A percentile compares a stretch with the other conserved stretches of the same genome.
Conservation (phyloP, 2,329 filamentous ascomycete genomes). For the Lachnellula subtilissima region DNA sequence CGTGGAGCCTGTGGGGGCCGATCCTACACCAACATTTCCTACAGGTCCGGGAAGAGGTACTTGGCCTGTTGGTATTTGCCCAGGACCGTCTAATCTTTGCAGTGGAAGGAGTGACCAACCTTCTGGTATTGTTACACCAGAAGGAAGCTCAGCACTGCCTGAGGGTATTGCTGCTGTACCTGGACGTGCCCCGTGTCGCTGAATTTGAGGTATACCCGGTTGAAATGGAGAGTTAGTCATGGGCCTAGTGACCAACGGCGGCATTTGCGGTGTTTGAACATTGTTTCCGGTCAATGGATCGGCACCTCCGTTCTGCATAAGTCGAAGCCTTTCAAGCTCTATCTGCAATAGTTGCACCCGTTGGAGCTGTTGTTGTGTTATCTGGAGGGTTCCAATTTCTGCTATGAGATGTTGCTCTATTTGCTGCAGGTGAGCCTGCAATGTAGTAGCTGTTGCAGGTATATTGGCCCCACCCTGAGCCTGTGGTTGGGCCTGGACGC, state of each 20-base stretch:
- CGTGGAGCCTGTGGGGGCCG: constrained; percentile 25
- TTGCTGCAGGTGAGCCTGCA: constrained; percentile 57
- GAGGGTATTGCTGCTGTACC: constrained; percentile 50
- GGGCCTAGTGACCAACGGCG: constrained; percentile 3
- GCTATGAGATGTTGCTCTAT: constrained; percentile 65
- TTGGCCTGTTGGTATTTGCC: constrained; percentile 12
- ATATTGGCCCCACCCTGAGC: constrained; percentile 12
- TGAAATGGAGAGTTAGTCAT: constrained; percentile 1
- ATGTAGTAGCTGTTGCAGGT: constrained; percentile 24
- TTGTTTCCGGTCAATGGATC: constrained; percentile 21
- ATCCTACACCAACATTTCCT: constrained; percentile 17
- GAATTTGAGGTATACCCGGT: constrained; percentile 22
- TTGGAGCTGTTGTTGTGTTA: constrained; percentile 63
- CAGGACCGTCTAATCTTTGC: constrained; percentile 38
- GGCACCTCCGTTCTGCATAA: constrained; percentile 22
- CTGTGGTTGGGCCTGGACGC: constrained; percentile 22
- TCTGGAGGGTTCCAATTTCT: constrained; percentile 58
- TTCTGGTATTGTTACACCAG: constrained; percentile 58
- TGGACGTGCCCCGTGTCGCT: constrained; percentile 43
- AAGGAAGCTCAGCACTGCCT: constrained; percentile 56
- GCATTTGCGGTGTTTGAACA: constrained; percentile 19
- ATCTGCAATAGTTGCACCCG: constrained; percentile 61
- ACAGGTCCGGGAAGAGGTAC: constrained; percentile 15
- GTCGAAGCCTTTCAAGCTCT: constrained; percentile 62
- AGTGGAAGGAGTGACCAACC: constrained; percentile 63